Evolutionary conservation across 208 protist genomes (phyloP), one percentile per base, ranked within the genome.

Genomic region (Wallacemonas sp.): DNA sequence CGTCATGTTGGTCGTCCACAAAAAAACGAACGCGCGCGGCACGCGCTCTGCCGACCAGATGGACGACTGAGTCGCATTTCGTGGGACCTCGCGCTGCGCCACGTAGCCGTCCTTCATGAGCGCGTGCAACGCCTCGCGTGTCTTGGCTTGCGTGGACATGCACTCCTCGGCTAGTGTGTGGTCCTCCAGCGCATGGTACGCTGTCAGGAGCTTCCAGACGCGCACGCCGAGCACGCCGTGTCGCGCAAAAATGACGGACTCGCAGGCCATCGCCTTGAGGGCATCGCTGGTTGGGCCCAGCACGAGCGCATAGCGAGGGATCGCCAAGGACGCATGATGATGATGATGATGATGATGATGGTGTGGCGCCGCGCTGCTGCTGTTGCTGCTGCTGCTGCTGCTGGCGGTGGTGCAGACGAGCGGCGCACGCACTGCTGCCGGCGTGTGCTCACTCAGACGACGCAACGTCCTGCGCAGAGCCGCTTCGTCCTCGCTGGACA

Each of bases 161-260:
- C 79, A 81, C 74, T 92, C 81, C 79, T 95, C 86, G 12, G 89
- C 84, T 10, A 95, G 74, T 49, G 77, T 82, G 52, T 72, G 70
- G 64, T 95, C 89, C 79, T 95, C 89, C 28, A 92, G 74, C n/a
- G 75, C 67, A 57, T 82, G 81, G 70, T 91, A 72, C 66, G 81
- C 72, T 10, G 88, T 63, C 36, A 95, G 78, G 25, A 95, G 63
- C 72, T 89, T 86, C 69, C 87, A 77, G 3, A 95, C 41, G n/a
- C 89, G 86, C 62, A 93, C 83, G 14, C 89, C 89, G 7, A 93
- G 71, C 25, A 92, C 82, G 16, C 89, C 89, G 73, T 93, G 82
- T 20, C 89, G 74, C 23, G 80, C 70, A 67, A 87, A 91, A 31
- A 95, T 70, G 18, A 91, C 72, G 3, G 78, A 77, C 81, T 95